These are phyloP conservation scores for Metschnikowia arizonensis DNA, from an alignment of 805 yeast genomes.

Conservation along the genomic window DNA sequence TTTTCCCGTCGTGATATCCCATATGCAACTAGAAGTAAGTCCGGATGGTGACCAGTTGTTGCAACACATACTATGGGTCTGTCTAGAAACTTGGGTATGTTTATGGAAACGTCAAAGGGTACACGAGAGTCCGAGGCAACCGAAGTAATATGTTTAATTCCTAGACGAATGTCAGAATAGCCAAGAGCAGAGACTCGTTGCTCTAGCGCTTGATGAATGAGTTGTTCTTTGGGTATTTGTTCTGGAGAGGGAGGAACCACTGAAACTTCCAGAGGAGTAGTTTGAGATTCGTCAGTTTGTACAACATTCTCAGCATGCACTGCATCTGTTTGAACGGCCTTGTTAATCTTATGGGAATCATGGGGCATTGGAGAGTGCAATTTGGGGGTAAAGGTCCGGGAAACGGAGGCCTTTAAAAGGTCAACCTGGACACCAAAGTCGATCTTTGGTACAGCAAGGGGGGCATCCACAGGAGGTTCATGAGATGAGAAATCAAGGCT, in stretches of 20 bases:
- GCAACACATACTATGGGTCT: constrained; percentile 13
- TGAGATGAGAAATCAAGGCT: constrained; percentile 14
- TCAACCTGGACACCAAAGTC: constrained; percentile 31
- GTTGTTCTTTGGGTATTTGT: neutral
- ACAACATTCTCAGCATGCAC: neutral
- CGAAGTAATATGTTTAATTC: constrained; percentile 4
- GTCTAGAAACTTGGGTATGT: constrained; percentile 8
- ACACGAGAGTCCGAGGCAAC: constrained; percentile 5
- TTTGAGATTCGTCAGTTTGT: no score
- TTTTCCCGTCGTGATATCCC: constrained; percentile 3
- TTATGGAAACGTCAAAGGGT: constrained; percentile 11
- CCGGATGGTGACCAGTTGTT: constrained; percentile 11
- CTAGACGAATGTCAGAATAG: constrained; percentile 16
- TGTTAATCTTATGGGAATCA: constrained; percentile 16
- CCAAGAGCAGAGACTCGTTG: constrained; percentile 2
- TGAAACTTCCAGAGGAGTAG: no score
- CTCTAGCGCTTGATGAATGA: constrained; percentile 2
- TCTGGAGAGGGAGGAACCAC: neutral
- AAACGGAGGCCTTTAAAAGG: constrained; percentile 6
- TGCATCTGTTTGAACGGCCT: constrained; percentile 21
- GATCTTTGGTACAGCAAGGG: constrained; percentile 10
- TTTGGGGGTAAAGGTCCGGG: neutral
- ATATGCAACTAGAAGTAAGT: constrained; percentile 16
- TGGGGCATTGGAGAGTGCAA: neutral
- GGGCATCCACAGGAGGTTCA: constrained; percentile 2